These are phyloP conservation scores for Chimonanthus praecox DNA, from an alignment of 164 flowering plant genomes.

Conservation along the genomic window DNA sequence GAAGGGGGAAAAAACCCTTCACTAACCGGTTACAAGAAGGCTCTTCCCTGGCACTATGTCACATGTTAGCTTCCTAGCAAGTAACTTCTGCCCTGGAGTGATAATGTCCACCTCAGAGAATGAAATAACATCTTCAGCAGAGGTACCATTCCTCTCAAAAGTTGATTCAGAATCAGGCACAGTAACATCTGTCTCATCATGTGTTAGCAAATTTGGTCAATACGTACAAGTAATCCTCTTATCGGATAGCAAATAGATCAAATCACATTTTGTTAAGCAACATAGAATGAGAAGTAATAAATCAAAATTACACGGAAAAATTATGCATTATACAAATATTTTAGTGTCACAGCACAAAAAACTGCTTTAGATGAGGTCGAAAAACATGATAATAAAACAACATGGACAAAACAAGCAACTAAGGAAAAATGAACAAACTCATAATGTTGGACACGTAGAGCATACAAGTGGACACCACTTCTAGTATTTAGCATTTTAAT, in stretches of 20 bases:
- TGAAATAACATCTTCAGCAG: constrained; percentile 52
- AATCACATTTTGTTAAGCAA: neutral
- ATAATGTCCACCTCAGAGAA: constrained; percentile 82
- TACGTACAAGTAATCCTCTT: neutral
- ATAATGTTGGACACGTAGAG: too few species aligned
- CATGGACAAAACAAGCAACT: neutral
- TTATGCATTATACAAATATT: neutral
- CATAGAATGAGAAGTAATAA: neutral
- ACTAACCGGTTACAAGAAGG: constrained; percentile 93
- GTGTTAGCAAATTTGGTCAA: neutral
- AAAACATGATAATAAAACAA: too few species aligned
- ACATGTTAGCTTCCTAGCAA: constrained; percentile 77
- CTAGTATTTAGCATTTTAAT: too few species aligned
- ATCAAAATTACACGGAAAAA: neutral
- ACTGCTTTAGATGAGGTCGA: neutral
- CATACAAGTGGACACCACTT: too few species aligned
- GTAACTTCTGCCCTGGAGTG: constrained; percentile 78
- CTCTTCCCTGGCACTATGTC: constrained; percentile 67
- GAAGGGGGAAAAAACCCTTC: neutral
- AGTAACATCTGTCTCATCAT: constrained; percentile 25
- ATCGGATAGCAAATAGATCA: neutral
- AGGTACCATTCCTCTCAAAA: constrained; percentile 14
- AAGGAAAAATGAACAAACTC: too few species aligned
- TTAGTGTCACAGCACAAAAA: too few species aligned
- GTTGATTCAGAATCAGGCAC: constrained; percentile 10